Base-by-base conservation (phyloP, 805 yeast genomes). In the Barnettozyma populi region DNA sequence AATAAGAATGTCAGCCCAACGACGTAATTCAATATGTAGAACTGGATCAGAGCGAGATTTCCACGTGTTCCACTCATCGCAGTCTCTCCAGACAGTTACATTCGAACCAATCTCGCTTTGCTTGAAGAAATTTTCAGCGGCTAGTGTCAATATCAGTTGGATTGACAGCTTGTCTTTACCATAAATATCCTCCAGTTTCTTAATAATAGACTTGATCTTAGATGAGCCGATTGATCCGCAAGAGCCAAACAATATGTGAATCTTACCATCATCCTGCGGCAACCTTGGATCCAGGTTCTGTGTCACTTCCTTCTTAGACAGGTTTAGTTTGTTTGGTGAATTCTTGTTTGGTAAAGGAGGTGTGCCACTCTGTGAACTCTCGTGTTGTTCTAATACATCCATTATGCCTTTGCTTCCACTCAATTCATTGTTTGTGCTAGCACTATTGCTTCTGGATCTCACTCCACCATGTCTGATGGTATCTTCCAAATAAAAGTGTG, bases 61-160 rank as follows among this genome's bases (percentile, higher is more conserved):
- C 85, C 97, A 92, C n/a, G 84, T 80, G 31, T 71, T 70, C 99
- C 99, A 92, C 67, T 92, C 98, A 63, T 94, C 99, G 49, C 78
- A 76, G 61, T 94, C 97, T 60, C 90, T 76, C 98, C 98, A 92
- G 16, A 90, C 79, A 51, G 82, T 83, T 21, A 90, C 88, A 57
- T 83, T 83, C 16, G 84, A 74, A 20, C 52, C 52, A 29, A 70
- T 65, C 59, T 74, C 82, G 65, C 61, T 79, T 66, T 68, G 80
- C 66, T 66, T 69, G 35, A 70, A 76, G 50, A 95, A 92, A 62
- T 86, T 90, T 52, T 84, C 89, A 0, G 97, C 96, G 1, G 95
- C 79, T 50, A 80, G 76, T 5, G 98, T 92, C 39, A 90, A 78
- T 36, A 92, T 85, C 43, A 94, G 72, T 65, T 92, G 98, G 54